Evolutionary conservation across 306 rosid species (phyloP).

Genomic region (Glycyrrhiza uralensis): DNA sequence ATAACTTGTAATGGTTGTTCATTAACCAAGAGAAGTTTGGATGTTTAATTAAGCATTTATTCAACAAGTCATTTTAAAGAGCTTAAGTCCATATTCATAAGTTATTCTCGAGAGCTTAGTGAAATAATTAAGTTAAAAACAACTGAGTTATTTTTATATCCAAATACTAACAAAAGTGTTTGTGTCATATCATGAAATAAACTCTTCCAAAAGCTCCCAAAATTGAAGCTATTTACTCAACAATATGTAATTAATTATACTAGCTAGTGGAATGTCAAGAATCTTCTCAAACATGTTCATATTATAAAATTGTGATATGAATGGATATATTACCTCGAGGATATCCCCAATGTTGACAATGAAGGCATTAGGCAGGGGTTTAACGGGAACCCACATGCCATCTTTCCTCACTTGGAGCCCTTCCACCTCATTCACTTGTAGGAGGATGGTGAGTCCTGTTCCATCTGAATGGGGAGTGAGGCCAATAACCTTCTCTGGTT

Average conservation of each 20-base stretch:
- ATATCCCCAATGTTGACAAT: slow-evolving; percentile 42
- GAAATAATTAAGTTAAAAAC: no score
- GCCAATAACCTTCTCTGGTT: slow-evolving; percentile 41
- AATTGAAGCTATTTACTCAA: background rate
- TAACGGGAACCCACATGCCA: slow-evolving; percentile 34
- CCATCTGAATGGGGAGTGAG: slow-evolving; percentile 52
- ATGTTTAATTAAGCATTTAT: no score
- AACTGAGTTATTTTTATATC: no score
- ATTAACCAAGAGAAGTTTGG: no score
- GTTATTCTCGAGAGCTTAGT: no score
- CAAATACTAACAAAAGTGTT: no score
- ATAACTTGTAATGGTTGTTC: no score
- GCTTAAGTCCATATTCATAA: no score
- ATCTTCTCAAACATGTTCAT: background rate
- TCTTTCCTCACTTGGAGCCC: slow-evolving; percentile 43
- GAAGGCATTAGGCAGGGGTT: slow-evolving; percentile 41
- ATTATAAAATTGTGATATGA: background rate
- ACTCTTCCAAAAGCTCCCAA: no score
- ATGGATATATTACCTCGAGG: slow-evolving; percentile 28
- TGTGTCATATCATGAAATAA: no score
- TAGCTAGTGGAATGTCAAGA: background rate
- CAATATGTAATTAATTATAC: background rate
- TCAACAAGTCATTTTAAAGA: no score
- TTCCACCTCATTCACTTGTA: slow-evolving; percentile 35
- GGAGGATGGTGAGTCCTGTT: slow-evolving; percentile 33